A percentile compares a stretch with the other conserved stretches of the same genome.
These are phyloP conservation scores for Bremia lactucae DNA, from an alignment of 352 stramenopile species.

Conservation along the genomic window DNA sequence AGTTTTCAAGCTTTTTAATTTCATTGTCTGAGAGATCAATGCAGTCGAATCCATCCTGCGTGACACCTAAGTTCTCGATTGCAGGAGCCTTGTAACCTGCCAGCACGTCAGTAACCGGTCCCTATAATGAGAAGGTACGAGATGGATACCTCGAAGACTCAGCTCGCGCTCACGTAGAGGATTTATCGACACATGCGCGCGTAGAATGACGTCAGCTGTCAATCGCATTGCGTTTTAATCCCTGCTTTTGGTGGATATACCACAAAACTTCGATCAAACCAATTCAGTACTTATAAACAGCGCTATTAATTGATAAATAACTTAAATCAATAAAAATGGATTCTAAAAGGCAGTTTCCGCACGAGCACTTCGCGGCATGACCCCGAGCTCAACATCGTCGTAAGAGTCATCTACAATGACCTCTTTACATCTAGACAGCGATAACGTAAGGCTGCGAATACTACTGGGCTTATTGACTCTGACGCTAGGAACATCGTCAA, in stretches of 20 bases:
- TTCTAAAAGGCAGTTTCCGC: slow-evolving; percentile 13
- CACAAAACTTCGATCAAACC: slow-evolving; percentile 1
- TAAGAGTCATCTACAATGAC: slow-evolving; percentile 40
- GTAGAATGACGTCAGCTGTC: slow-evolving; percentile 83
- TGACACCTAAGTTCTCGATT: slow-evolving; percentile 89
- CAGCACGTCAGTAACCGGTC: slow-evolving; percentile 24
- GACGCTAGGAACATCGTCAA: slow-evolving; percentile 9
- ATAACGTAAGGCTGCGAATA: slow-evolving; percentile 32
- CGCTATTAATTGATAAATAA: too few species aligned
- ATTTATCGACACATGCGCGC: slow-evolving; percentile 85
- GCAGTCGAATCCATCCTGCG: slow-evolving; percentile 90
- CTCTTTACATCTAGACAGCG: slow-evolving; percentile 35
- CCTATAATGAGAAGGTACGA: background rate
- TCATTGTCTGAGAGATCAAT: slow-evolving; percentile 93
- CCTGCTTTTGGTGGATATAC: slow-evolving; percentile 12
- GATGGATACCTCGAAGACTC: slow-evolving; percentile 74
- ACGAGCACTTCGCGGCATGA: slow-evolving; percentile 36
- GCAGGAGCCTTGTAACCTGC: slow-evolving; percentile 85
- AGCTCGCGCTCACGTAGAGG: slow-evolving; percentile 87
- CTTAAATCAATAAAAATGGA: too few species aligned
- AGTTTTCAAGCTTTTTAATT: slow-evolving; percentile 92
- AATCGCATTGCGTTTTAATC: slow-evolving; percentile 54
- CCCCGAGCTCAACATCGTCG: slow-evolving; percentile 46
- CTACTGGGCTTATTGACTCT: slow-evolving; percentile 22
- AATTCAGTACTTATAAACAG: too few species aligned